Percentiles rank a stretch among this genome's conserved stretches.
phyloP scores from a whole-genome alignment of 2,329 filamentous ascomycete species.

The Colletotrichum kahawae region DNA sequence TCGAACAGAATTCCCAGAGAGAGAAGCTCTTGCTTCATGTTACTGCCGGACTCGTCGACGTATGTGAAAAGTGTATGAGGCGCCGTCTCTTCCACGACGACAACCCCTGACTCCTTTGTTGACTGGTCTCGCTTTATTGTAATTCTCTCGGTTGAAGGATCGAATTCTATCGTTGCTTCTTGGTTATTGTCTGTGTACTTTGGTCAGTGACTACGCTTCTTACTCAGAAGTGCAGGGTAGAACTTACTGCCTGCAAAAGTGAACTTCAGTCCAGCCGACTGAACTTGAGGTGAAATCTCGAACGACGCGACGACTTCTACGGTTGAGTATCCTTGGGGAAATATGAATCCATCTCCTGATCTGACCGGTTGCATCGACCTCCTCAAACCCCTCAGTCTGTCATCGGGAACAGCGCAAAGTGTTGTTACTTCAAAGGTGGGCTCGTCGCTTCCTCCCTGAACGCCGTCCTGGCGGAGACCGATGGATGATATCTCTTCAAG shows the following conservation, averaged over 20 bases:
- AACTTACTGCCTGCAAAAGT: background rate
- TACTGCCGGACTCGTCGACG: background rate
- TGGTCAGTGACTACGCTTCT: fast-evolving
- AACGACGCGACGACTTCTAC: background rate
- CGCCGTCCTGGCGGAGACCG: background rate
- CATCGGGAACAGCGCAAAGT: background rate
- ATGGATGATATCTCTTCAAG: background rate
- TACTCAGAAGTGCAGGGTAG: no score
- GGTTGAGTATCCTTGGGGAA: background rate
- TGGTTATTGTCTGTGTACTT: background rate
- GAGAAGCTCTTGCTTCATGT: background rate
- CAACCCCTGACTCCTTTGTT: background rate
- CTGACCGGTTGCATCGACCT: background rate
- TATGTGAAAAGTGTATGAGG: background rate
- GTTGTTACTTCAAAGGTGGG: background rate
- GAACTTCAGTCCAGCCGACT: background rate
- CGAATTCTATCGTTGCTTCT: background rate
- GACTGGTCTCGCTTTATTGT: background rate
- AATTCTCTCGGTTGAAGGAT: background rate
- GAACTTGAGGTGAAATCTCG: background rate
- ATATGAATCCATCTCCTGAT: background rate
- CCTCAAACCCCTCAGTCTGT: background rate
- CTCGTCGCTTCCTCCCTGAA: background rate
- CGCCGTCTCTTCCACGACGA: background rate
- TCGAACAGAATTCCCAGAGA: background rate